Percentiles rank a stretch among this genome's conserved stretches.
Evolutionary conservation across 805 yeast species (phyloP).

Genomic region (Lachancea mirantina): DNA sequence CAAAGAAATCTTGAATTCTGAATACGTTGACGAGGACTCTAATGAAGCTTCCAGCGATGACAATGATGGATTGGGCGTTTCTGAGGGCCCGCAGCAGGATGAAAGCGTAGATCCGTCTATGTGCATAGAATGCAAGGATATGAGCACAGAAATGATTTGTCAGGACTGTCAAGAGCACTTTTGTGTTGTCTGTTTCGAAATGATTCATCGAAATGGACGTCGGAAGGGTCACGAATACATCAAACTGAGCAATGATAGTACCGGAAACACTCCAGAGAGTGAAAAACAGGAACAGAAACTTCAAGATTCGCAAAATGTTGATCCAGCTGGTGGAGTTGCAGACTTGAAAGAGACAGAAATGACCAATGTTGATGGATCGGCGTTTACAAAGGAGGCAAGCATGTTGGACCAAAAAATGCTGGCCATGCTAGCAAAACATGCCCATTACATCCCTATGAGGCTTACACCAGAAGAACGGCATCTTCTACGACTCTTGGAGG

Average conservation of each 20-base stretch:
- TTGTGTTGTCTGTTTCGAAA: conserved; percentile 61
- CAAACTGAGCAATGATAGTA: conserved; percentile 17
- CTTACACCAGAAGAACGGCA: conserved; percentile 63
- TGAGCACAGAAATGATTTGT: conserved; percentile 61
- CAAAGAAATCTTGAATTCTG: conserved; percentile 35
- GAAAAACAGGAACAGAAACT: conserved; percentile 13
- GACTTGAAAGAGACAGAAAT: conserved; percentile 17
- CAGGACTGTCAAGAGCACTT: conserved; percentile 56
- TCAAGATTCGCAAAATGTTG: conserved; percentile 14
- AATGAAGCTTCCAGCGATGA: conserved; percentile 18
- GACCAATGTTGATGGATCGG: conserved; percentile 11
- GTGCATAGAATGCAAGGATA: conserved; percentile 69
- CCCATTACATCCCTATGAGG: conserved; percentile 61
- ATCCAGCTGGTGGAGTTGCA: conserved; percentile 8
- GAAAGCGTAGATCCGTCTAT: conserved; percentile 32
- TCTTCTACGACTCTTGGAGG: conserved; percentile 57
- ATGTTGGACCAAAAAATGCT: conserved; percentile 29
- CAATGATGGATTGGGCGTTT: conserved; percentile 19
- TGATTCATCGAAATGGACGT: conserved; percentile 64
- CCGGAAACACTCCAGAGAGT: conserved; percentile 13
- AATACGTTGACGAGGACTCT: conserved; percentile 29
- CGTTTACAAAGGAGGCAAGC: conserved; percentile 9
- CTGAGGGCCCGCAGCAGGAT: conserved; percentile 24
- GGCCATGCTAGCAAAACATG: conserved; percentile 36
- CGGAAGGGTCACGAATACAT: conserved; percentile 40